phyloP scores from a whole-genome alignment of 2,329 filamentous ascomycete species.

The Monosporascus sp. region DNA sequence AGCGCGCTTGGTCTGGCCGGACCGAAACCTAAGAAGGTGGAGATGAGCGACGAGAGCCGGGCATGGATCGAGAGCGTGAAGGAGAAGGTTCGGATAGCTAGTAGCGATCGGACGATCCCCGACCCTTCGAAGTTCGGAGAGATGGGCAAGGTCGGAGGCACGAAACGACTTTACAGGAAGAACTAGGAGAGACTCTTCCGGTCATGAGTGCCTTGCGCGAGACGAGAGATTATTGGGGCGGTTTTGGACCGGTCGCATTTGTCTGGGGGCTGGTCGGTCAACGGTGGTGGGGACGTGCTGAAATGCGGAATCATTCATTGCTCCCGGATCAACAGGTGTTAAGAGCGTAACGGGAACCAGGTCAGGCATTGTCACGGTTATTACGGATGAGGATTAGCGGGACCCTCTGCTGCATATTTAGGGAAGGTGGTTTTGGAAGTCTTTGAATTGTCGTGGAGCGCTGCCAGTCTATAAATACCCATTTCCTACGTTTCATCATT shows the following conservation, averaged over 20 bases:
- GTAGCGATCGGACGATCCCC: slow-evolving; percentile 45
- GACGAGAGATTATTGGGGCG: background rate
- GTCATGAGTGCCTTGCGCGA: background rate
- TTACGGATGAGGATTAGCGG: too few species aligned
- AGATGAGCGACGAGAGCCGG: slow-evolving; percentile 66
- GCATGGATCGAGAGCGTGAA: slow-evolving; percentile 82
- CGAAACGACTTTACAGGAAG: slow-evolving; percentile 64
- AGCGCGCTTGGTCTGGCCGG: slow-evolving; percentile 64
- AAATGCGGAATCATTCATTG: background rate
- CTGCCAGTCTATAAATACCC: too few species aligned
- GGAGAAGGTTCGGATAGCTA: slow-evolving; percentile 69
- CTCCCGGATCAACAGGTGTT: background rate
- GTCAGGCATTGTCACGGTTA: too few species aligned
- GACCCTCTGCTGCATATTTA: too few species aligned
- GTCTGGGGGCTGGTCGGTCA: background rate
- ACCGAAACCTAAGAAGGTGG: slow-evolving; percentile 57
- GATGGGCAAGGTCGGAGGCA: slow-evolving; percentile 65
- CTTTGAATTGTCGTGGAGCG: too few species aligned
- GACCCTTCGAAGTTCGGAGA: slow-evolving; percentile 53
- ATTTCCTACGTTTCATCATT: too few species aligned
- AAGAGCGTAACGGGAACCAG: background rate
- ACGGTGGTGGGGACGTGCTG: background rate
- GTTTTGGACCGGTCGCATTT: background rate
- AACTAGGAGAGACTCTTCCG: slow-evolving; percentile 17
- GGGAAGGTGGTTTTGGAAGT: too few species aligned